Base-by-base conservation (phyloP, 2,329 filamentous ascomycete species). In the Botrytis pseudocinerea region DNA sequence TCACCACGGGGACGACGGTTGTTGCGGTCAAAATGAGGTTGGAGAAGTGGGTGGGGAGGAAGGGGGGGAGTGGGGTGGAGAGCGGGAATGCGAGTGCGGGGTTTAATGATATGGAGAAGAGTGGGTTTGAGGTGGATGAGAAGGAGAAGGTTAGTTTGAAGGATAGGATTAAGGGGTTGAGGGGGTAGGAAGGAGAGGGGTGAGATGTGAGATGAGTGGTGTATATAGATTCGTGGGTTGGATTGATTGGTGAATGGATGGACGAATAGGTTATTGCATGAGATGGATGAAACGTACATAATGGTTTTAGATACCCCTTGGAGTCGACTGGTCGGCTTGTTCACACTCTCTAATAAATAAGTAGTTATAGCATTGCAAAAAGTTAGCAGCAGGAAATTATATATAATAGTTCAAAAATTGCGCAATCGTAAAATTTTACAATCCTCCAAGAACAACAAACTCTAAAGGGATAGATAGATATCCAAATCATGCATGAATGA, bases 311-410 rank as follows among this genome's bases (percentile, higher is more conserved):
- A 69, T 69, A 59, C 66, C 25, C 48, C 35, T 42, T 54, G 65
- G 46, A 69, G 46, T 69, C 65, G 65, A 54, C 65, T 38, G 65
- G 48, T 54, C 65, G 65, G 32, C 51, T 69, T 59, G 35, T 69
- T 6, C 20, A 48, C 48, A 35, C 32, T 68, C 64, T 51, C 28
- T 51, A 38, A 35, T 51, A 25, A 28, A 68, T 68, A n/a, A 16
- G 5, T 62, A 62, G 60, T 9, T 54, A 28, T 54, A 54, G 51
- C n/a, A 4, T 28, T 28, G 14, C 14, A 18, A 18, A 28, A 28
- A 18, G 51, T 28, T 28, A 8, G n/a, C 2, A 18, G 51, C 51
- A 28, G n/a, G 2, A 54, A 16, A 54, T 9, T n/a, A 4, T 28
- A 28, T 14, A n/a, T 28, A 28, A 54, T 16, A 28, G 6, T 54